Evolutionary conservation across 129 eudicot genomes (phyloP).

Genomic region (Sambucus nigra): DNA sequence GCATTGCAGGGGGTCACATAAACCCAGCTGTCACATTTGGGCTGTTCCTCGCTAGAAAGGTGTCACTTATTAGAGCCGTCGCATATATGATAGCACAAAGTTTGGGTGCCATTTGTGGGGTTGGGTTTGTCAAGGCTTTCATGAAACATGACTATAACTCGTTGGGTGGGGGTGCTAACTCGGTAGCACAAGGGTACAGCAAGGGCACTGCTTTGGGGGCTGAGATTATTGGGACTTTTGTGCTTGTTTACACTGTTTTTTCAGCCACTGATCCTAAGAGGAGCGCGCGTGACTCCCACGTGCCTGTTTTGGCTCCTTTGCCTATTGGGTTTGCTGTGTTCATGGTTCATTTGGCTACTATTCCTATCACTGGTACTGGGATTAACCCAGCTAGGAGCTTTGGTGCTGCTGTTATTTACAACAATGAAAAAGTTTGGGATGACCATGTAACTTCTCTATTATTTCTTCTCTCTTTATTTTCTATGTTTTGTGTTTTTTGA

Average conservation of each 20-base stretch:
- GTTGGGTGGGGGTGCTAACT: slow-evolving; percentile 47
- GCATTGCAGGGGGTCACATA: slow-evolving; percentile 41
- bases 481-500: not conserved
- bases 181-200: slow-evolving; percentile 34
- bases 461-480: not conserved
- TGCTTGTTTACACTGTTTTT: slow-evolving; percentile 40
- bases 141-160: slow-evolving; percentile 28
- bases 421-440: slow-evolving; percentile 35
- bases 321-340: slow-evolving; percentile 44
- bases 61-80: slow-evolving; percentile 25
- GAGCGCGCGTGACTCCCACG: slow-evolving; percentile 42
- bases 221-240: slow-evolving; percentile 43
- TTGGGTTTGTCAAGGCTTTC: slow-evolving; percentile 37
- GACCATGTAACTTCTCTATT: slow-evolving; percentile 22
- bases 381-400: slow-evolving; percentile 49
- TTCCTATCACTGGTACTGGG: slow-evolving; percentile 43
- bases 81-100: slow-evolving; percentile 45
- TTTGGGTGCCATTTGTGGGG: slow-evolving; percentile 42
- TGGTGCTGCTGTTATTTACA: slow-evolving; percentile 39
- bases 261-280: slow-evolving; percentile 43
- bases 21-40: slow-evolving; percentile 59
- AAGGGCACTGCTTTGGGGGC: slow-evolving; percentile 42
- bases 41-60: slow-evolving; percentile 38
- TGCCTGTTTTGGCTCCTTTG: slow-evolving; percentile 43
- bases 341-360: slow-evolving; percentile 45